These are phyloP conservation scores for Lentinula guzmanii DNA, from an alignment of 768 basidiomycete genomes.

Conservation along the genomic window DNA sequence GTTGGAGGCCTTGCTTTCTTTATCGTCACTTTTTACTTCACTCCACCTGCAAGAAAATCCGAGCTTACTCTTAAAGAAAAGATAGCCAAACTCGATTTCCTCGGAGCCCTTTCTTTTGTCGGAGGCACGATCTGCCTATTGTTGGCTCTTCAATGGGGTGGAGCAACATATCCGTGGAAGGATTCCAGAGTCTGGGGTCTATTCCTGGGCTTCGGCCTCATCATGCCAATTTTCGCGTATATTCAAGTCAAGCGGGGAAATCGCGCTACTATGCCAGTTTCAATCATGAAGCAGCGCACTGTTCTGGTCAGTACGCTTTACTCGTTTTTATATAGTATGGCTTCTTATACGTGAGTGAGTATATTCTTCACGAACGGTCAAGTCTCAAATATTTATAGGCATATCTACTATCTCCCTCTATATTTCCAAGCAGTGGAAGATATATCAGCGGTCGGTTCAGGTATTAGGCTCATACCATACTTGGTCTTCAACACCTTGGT, in stretches of 20 bases:
- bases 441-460: conserved; percentile 10
- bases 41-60: background rate
- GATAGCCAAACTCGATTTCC: conserved; percentile 3
- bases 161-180: conserved; percentile 34
- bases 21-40: conserved; percentile 9
- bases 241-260: conserved; percentile 6
- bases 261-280: conserved; percentile 6
- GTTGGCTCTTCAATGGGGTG: conserved; percentile 39
- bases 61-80: conserved; percentile 1
- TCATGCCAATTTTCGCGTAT: background rate
- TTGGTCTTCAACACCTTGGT: conserved; percentile 24
- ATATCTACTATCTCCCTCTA: conserved; percentile 16
- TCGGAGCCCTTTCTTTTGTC: conserved; percentile 5
- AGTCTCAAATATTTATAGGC: conserved; percentile 18
- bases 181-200: conserved; percentile 7
- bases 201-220: conserved; percentile 11
- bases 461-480: conserved; percentile 15
- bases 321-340: conserved; percentile 9
- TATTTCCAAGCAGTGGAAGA: conserved; percentile 12
- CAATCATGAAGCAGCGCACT: conserved; percentile 9
- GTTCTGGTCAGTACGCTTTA: conserved; percentile 7
- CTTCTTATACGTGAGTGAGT: conserved; percentile 7
- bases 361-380: conserved; percentile 14
- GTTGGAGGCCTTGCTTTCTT: conserved; percentile 13
- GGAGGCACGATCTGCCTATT: conserved; percentile 25